Percentiles rank a stretch among this genome's conserved stretches.
Conservation (phyloP, 1,284 basidiomycete genomes). For the Bjerkandera adusta region DNA sequence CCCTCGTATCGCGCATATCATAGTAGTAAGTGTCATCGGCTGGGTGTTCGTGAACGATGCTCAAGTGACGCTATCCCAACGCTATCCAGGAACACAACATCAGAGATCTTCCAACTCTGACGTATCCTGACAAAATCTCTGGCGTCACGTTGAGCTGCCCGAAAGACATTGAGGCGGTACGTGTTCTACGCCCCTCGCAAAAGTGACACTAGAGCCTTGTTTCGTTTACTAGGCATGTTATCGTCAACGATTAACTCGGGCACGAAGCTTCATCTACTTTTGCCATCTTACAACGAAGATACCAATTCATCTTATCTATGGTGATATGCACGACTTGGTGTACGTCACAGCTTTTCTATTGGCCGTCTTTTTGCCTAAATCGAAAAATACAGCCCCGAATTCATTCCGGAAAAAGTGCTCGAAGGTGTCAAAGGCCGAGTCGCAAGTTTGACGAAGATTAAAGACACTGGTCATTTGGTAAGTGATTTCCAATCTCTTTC, state of each 20-base stretch:
- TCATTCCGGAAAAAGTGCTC: constrained; percentile 39
- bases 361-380: neutral
- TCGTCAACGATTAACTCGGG: constrained; percentile 35
- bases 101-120: constrained; percentile 40
- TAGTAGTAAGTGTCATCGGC: too few relatives aligned
- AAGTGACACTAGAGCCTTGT: neutral
- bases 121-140: constrained; percentile 42
- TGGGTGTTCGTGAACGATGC: too few relatives aligned
- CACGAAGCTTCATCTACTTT: constrained; percentile 38
- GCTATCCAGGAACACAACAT: constrained; percentile 44
- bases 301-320: constrained; percentile 50
- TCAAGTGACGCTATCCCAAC: too few relatives aligned
- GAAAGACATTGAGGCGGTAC: constrained; percentile 39
- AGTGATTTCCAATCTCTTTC: constrained; percentile 10
- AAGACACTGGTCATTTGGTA: constrained; percentile 33
- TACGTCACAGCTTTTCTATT: constrained; percentile 26
- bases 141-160: constrained; percentile 53
- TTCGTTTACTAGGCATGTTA: constrained; percentile 40
- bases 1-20: too few relatives aligned
- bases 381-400: constrained; percentile 30
- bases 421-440: constrained; percentile 33
- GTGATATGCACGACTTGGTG: constrained; percentile 45
- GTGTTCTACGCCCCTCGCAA: too few relatives aligned
- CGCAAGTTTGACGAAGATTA: constrained; percentile 31
- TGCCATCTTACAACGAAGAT: constrained; percentile 33